Percentiles rank a stretch among this genome's conserved stretches.
phyloP scores from a whole-genome alignment of 352 stramenopile genomes.

The Pythium oligandrum region DNA sequence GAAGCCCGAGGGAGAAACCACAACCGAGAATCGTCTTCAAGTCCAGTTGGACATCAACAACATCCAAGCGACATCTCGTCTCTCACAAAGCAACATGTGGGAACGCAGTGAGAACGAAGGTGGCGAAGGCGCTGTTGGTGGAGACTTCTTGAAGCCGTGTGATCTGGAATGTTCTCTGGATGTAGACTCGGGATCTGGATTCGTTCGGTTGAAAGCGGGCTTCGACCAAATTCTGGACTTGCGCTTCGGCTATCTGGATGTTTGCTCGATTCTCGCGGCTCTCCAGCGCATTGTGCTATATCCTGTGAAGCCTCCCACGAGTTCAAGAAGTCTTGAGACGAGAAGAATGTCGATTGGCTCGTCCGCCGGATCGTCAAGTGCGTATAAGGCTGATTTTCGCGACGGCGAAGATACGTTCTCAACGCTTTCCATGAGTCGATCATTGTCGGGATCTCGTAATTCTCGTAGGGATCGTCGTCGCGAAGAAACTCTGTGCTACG shows the following conservation, averaged over 20 bases:
- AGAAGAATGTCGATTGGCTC: conserved; percentile 15
- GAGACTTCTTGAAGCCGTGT: conserved; percentile 79
- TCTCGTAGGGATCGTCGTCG: conserved; percentile 3
- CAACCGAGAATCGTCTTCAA: conserved; percentile 49
- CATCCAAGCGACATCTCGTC: conserved; percentile 67
- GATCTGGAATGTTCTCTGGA: conserved; percentile 64
- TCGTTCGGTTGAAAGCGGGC: conserved; percentile 58
- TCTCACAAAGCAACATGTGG: conserved; percentile 77
- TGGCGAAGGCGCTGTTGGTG: conserved; percentile 26
- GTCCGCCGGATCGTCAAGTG: conserved; percentile 10
- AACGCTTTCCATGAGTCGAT: too few species aligned
- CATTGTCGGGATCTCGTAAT: too few species aligned
- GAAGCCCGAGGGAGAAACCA: conserved; percentile 12
- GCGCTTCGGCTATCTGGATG: conserved; percentile 81
- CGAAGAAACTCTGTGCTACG: conserved; percentile 35
- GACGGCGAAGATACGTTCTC: background rate
- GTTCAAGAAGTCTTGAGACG: background rate
- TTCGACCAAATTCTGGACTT: conserved; percentile 79
- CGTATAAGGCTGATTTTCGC: conserved; percentile 6
- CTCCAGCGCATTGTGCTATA: conserved; percentile 52
- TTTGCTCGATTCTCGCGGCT: conserved; percentile 57
- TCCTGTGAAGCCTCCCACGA: conserved; percentile 11
- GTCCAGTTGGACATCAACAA: conserved; percentile 57
- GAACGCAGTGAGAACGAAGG: conserved; percentile 18
- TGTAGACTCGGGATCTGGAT: conserved; percentile 54